phyloP scores from a whole-genome alignment of 2,329 filamentous ascomycete species.

The Decorospora gaudefroyi region DNA sequence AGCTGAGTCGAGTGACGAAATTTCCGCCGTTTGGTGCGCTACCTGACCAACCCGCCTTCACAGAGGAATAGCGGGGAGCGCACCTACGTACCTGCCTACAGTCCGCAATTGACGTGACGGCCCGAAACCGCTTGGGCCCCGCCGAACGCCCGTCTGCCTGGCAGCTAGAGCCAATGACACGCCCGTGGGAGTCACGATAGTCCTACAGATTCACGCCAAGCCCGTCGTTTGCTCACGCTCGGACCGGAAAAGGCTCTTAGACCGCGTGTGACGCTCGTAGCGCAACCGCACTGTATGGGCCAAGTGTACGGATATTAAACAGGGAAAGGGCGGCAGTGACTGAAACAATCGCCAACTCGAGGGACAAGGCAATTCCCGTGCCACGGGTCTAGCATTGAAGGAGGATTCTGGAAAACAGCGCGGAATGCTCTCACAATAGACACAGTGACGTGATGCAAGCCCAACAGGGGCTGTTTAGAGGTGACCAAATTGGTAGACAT shows the following conservation, averaged over 20 bases:
- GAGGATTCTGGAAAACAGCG: not conserved
- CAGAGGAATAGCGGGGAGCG: slow-evolving; percentile 8
- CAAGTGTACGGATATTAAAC: not conserved
- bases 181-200: slow-evolving; percentile 9
- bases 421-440: not conserved
- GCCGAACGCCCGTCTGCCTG: slow-evolving; percentile 10
- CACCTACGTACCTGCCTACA: slow-evolving; percentile 11
- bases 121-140: slow-evolving; percentile 13
- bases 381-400: not conserved
- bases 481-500: not conserved
- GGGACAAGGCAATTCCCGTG: not conserved
- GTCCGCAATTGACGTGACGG: slow-evolving; percentile 19
- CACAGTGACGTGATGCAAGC: not conserved
- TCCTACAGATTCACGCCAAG: slow-evolving; percentile 18
- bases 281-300: not conserved
- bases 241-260: slow-evolving; percentile 8
- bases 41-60: slow-evolving; percentile 19
- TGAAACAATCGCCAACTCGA: slow-evolving; percentile 3
- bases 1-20: slow-evolving; percentile 23
- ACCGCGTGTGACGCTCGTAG: slow-evolving; percentile 3
- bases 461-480: not conserved
- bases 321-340: slow-evolving; percentile 4
- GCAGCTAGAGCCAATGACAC: slow-evolving; percentile 7
- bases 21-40: slow-evolving; percentile 23
- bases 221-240: slow-evolving; percentile 13